phyloP scores from a whole-genome alignment of 192 early-diverging fungal species.

The Coemansia sp. region DNA sequence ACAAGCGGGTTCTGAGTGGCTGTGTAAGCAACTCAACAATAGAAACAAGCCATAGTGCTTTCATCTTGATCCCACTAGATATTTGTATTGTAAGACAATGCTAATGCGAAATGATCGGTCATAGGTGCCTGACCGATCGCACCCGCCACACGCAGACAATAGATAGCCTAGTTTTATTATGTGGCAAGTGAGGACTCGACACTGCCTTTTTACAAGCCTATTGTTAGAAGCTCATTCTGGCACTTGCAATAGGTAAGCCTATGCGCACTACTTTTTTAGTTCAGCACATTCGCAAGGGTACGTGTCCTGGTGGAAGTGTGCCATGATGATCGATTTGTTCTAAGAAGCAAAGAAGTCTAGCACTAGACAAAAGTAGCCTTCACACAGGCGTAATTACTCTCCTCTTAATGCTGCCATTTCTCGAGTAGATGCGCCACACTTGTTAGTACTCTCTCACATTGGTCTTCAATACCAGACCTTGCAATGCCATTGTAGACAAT shows the following conservation, averaged over 20 bases:
- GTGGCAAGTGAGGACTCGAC: neutral
- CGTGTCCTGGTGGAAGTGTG: neutral
- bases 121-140: neutral
- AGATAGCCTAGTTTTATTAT: neutral
- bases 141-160: slow-evolving; percentile 8
- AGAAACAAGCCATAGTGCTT: neutral
- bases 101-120: neutral
- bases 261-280: neutral
- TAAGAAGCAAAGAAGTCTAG: neutral
- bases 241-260: neutral
- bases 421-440: neutral
- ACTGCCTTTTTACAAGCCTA: neutral
- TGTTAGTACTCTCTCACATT: neutral
- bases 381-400: neutral
- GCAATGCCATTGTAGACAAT: neutral
- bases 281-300: neutral
- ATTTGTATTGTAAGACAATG: slow-evolving; percentile 1
- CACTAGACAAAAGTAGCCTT: neutral
- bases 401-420: neutral
- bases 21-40: slow-evolving; percentile 5
- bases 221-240: neutral
- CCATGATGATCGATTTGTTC: neutral
- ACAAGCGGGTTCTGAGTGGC: neutral
- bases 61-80: neutral
- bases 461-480: no score